Base-by-base conservation (phyloP, 179 eudicot species). In the Spergularia azorica region DNA sequence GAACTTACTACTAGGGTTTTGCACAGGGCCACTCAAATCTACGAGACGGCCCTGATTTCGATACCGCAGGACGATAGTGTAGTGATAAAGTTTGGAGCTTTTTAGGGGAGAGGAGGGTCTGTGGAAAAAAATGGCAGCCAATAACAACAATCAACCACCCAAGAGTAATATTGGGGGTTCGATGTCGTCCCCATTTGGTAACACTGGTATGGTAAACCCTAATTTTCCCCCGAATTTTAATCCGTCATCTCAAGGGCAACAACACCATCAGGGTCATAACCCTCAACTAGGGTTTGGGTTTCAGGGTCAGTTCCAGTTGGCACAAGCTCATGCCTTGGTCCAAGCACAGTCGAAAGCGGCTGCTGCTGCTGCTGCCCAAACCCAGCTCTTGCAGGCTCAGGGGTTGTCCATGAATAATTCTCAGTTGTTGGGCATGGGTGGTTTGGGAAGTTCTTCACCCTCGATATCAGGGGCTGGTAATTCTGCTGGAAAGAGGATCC, bases 311-410 rank as follows among this genome's bases (percentile, higher is more conserved):
- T 90, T 85, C 73, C 91, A 92, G 82, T 64, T 92, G 66, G 88
- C 90, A 18, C 90, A 64, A 59, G 71, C 38, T 65, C 56, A 50
- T 32, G 88, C 86, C 15, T 17, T 81, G 54, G 89, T 79, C 6
- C 90, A 87, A 20, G 88, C 90, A 6, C 89, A 86, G 63, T 78
- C 88, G 7, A 87, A 83, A 62, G 86, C 86, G 36, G 61, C 57
- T 14, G 70, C 54, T 39, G 83, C 80, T 63, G 81, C 81, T 57
- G 77, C 83, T 66, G 82, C 73, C 6, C 86, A 83, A 41, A 84
- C 88, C 61, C 81, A 83, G 48, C 89, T 90, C 62, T 71, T 90
- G 63, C 90, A 89, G 70, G 92, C 90, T 57, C 92, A 90, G 73
- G 93, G 91, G 68, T 38, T 87, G 64, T 50, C 85, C 18, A 58